Evolutionary conservation across 345 rosid genomes (phyloP), one percentile per base, ranked within the genome.

Genomic region (Noccaea bulbosa): DNA sequence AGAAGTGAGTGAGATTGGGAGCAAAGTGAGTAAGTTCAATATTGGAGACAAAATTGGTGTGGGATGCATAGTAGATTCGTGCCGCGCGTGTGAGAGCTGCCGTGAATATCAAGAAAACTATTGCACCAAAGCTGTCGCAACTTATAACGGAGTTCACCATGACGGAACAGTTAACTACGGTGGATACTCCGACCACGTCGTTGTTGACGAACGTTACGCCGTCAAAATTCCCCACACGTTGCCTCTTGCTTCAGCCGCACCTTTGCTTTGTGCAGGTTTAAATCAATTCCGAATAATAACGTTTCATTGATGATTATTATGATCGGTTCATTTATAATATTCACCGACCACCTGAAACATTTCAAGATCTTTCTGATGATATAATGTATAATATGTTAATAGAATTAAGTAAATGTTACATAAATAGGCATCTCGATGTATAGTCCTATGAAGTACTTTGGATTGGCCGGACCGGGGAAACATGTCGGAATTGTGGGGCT

Each of bases 101-200:
- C 69, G 17, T 54, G 67, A 74, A 50, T 54, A 79, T 46, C 76
- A 80, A 9, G 90, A 85, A 72, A 85, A 79, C 72, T 87, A 87
- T 70, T 87, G 90, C 55, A 80, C 81, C 12, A 67, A 81, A 69
- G 43, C 67, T 63, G 59, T 86, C 7, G 47, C 67, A 10, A 84
- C 85, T 17, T 81, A 83, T 47, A 70, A 72, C 55, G 68, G 58
- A 20, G 7, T 65, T 34, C 61, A 81, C 76, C 56, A 11, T 1
- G 81, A 86, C 17, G 90, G 88, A 43, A 82, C 81, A 9, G 61
- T 30, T 24, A 76, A 82, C 11, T 75, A 88, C 15, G 94, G 94
- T 40, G 94, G 91, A 9, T 88, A 81, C 69, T 88, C 94, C 3
- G 81, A 88, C 65, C 65, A 44, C n/a, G 75, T 87, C 83, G 80